These are phyloP conservation scores for Chlamydomonas incerta DNA, from an alignment of 139 green algal species.

Conservation along the genomic window DNA sequence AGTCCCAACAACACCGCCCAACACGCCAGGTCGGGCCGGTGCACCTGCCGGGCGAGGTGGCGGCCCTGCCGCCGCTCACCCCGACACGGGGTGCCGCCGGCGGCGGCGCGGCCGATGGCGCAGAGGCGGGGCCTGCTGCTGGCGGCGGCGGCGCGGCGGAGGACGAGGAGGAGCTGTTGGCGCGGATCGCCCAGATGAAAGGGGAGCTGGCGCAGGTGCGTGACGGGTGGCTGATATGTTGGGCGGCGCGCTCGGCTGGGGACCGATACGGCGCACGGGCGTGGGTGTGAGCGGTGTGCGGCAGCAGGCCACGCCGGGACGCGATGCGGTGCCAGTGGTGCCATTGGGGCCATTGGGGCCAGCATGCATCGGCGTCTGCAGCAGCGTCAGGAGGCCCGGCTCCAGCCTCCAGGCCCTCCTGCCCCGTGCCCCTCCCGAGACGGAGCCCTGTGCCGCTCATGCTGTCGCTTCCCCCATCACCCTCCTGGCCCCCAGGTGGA, in stretches of 20 bases:
- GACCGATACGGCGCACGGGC: too few species aligned
- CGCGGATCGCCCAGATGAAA: not conserved
- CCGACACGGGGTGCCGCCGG: not conserved
- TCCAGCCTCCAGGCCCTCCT: not conserved
- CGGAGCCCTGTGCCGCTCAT: too few species aligned
- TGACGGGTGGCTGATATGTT: too few species aligned
- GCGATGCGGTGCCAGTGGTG: too few species aligned
- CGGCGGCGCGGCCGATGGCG: not conserved
- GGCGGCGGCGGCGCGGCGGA: not conserved
- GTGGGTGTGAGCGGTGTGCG: too few species aligned
- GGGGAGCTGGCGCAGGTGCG: not conserved
- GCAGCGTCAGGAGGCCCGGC: too few species aligned
- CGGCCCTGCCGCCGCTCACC: too few species aligned
- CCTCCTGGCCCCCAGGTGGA: not conserved
- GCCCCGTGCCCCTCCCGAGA: not conserved
- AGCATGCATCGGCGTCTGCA: too few species aligned
- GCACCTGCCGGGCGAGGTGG: not conserved
- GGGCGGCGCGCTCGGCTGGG: too few species aligned
- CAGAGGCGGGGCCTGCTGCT: not conserved
- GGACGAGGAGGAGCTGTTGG: conserved; percentile 17
- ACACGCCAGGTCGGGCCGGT: not conserved
- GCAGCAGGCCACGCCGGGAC: too few species aligned
- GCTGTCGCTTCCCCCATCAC: not conserved
- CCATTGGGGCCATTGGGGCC: too few species aligned
- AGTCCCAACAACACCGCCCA: not conserved